These are phyloP conservation scores for Sporothrix sp. DNA, from an alignment of 2,329 filamentous ascomycete species.

Conservation along the genomic window DNA sequence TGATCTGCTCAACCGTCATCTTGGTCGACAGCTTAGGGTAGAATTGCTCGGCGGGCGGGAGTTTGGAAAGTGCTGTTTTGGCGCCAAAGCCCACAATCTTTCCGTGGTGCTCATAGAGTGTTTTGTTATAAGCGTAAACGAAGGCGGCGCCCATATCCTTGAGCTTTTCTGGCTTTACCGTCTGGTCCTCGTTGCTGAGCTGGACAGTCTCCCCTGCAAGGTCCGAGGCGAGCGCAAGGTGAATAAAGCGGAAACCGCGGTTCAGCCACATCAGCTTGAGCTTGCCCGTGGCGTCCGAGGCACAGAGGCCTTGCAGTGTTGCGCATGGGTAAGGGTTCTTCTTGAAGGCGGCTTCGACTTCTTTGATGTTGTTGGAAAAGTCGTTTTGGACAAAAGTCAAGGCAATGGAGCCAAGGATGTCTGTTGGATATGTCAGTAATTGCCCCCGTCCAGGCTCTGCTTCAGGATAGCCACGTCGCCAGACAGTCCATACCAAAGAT, in stretches of 20 bases:
- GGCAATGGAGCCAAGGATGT: slow-evolving; percentile 58
- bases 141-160: too few species aligned
- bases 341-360: too few species aligned
- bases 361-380: slow-evolving; percentile 83
- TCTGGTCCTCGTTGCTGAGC: too few species aligned
- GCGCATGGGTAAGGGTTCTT: slow-evolving; percentile 67
- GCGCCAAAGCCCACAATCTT: slow-evolving; percentile 89
- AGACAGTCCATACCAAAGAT: slow-evolving; percentile 70
- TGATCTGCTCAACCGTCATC: slow-evolving; percentile 52
- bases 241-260: slow-evolving; percentile 88
- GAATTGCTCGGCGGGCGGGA: slow-evolving; percentile 88
- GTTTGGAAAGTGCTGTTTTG: slow-evolving; percentile 83
- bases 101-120: slow-evolving; percentile 84
- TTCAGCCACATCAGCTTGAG: slow-evolving; percentile 88
- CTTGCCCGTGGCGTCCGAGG: slow-evolving; percentile 81
- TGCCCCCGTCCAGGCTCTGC: too few species aligned
- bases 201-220: too few species aligned
- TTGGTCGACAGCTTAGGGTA: slow-evolving; percentile 75
- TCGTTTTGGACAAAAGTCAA: slow-evolving; percentile 89
- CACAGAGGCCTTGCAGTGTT: slow-evolving; percentile 74
- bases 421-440: too few species aligned
- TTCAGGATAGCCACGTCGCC: too few species aligned
- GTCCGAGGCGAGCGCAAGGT: slow-evolving; percentile 72
- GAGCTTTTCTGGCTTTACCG: too few species aligned
- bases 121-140: slow-evolving; percentile 14